These are phyloP conservation scores for Mycosphaerelloides madeirae DNA, from an alignment of 2,329 filamentous ascomycete species.

Conservation along the genomic window DNA sequence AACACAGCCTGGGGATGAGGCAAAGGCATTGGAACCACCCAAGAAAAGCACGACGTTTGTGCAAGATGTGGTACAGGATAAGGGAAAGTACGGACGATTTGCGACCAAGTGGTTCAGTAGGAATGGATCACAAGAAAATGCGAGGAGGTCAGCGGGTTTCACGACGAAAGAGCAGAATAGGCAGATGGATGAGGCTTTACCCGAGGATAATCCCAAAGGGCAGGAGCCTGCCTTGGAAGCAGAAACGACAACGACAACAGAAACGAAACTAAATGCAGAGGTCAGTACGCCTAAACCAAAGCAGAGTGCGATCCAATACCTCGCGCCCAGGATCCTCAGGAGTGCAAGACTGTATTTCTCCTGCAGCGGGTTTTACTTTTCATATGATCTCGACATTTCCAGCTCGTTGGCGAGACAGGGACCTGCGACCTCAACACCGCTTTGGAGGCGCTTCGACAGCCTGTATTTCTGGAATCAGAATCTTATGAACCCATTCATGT, in stretches of 20 bases:
- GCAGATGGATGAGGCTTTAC: slow-evolving; percentile 30
- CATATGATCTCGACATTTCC: slow-evolving; percentile 91
- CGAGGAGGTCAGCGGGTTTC: slow-evolving; percentile 64
- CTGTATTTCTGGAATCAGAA: slow-evolving; percentile 86
- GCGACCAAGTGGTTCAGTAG: slow-evolving; percentile 87
- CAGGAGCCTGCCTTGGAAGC: slow-evolving; percentile 41
- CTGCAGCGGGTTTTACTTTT: slow-evolving; percentile 83
- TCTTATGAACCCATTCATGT: slow-evolving; percentile 67
- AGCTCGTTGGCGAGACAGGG: slow-evolving; percentile 50
- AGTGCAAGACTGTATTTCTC: slow-evolving; percentile 82
- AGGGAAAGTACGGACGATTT: slow-evolving; percentile 82
- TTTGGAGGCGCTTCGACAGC: slow-evolving; percentile 66
- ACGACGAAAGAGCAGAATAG: slow-evolving; percentile 32
- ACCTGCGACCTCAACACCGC: slow-evolving; percentile 50
- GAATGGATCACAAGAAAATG: slow-evolving; percentile 72
- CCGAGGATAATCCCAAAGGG: slow-evolving; percentile 15
- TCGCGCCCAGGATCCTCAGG: slow-evolving; percentile 79
- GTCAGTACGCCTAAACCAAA: slow-evolving; percentile 1
- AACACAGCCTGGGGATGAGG: not conserved
- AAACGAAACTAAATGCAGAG: slow-evolving; percentile 3
- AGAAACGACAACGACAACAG: not conserved
- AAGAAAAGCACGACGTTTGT: slow-evolving; percentile 62
- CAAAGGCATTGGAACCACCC: slow-evolving; percentile 30
- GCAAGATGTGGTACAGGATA: slow-evolving; percentile 79
- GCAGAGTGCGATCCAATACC: slow-evolving; percentile 28